A percentile compares a stretch with the other conserved stretches of the same genome.
These are phyloP conservation scores for Calcarisporium arbuscula DNA, from an alignment of 2,329 filamentous ascomycete species.

Conservation along the genomic window DNA sequence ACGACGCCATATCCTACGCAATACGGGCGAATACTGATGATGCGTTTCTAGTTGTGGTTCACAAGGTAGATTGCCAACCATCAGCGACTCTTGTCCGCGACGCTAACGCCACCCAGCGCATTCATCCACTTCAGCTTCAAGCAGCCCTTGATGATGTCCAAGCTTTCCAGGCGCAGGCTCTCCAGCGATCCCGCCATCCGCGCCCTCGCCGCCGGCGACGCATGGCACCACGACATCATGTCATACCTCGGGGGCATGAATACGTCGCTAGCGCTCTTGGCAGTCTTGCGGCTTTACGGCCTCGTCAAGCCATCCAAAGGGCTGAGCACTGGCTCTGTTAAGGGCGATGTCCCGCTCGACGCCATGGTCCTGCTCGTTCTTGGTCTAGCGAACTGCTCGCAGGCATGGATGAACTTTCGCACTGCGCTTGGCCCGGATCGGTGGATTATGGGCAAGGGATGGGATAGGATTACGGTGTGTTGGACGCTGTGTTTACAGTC, in stretches of 20 bases:
- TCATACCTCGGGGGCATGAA: slow-evolving; percentile 18
- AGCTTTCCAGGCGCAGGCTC: slow-evolving; percentile 11
- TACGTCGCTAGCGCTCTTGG: slow-evolving; percentile 14
- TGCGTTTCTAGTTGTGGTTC: background rate
- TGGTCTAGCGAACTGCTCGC: slow-evolving; percentile 17
- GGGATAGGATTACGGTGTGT: slow-evolving; percentile 17
- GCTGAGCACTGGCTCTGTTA: slow-evolving; percentile 8
- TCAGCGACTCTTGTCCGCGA: background rate
- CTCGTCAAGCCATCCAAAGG: slow-evolving; percentile 5
- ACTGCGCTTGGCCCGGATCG: slow-evolving; percentile 9
- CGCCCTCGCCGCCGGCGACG: slow-evolving; percentile 10
- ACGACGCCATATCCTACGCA: background rate
- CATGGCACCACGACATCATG: slow-evolving; percentile 20
- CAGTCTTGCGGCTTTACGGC: slow-evolving; percentile 14
- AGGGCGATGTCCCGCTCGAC: slow-evolving; percentile 13
- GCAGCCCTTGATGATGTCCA: slow-evolving; percentile 12
- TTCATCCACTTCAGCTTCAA: slow-evolving; percentile 14
- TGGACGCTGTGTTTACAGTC: slow-evolving; percentile 16
- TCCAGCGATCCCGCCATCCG: slow-evolving; percentile 8
- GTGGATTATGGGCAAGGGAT: slow-evolving; percentile 21
- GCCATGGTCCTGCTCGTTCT: slow-evolving; percentile 16
- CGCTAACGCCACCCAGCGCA: slow-evolving; percentile 8
- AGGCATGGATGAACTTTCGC: slow-evolving; percentile 18
- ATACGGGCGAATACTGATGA: background rate
- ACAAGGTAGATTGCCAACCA: background rate